These are phyloP conservation scores for Seiridium cupressi DNA, from an alignment of 2,329 filamentous ascomycete genomes.

Conservation along the genomic window DNA sequence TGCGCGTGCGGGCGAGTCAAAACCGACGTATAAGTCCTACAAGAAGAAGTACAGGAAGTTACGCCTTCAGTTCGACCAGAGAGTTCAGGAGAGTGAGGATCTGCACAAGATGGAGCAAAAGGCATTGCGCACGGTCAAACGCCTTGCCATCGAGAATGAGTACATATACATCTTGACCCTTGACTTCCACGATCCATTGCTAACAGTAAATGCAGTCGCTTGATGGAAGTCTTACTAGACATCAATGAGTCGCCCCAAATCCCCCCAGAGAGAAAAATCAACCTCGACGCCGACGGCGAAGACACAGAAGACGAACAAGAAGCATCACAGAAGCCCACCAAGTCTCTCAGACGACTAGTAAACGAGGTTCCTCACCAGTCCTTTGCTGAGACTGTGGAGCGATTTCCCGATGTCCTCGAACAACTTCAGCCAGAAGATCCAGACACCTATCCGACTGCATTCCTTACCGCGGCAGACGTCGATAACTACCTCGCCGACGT, in stretches of 20 bases:
- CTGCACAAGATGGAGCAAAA: slow-evolving; percentile 80
- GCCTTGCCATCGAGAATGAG: slow-evolving; percentile 91
- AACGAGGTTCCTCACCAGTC: slow-evolving; percentile 50
- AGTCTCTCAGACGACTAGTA: slow-evolving; percentile 50
- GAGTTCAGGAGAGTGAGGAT: slow-evolving; percentile 77
- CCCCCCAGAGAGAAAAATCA: slow-evolving; percentile 70
- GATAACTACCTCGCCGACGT: slow-evolving; percentile 71
- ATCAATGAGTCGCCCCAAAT: slow-evolving; percentile 84
- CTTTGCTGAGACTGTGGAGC: slow-evolving; percentile 56
- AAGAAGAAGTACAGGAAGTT: slow-evolving; percentile 97
- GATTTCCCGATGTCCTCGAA: slow-evolving; percentile 56
- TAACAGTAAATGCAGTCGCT: slow-evolving; percentile 57
- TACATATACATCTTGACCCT: slow-evolving; percentile 43
- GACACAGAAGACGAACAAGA: slow-evolving; percentile 38
- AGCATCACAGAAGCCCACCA: slow-evolving; percentile 35
- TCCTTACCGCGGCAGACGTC: slow-evolving; percentile 67
- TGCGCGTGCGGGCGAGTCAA: slow-evolving; percentile 36
- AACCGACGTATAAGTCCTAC: slow-evolving; percentile 63
- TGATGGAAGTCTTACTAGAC: slow-evolving; percentile 85
- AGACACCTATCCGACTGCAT: slow-evolving; percentile 59
- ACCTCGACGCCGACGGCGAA: slow-evolving; percentile 52
- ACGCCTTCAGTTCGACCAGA: slow-evolving; percentile 73
- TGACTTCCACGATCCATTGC: slow-evolving; percentile 11
- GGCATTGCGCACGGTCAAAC: slow-evolving; percentile 76
- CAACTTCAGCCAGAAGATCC: slow-evolving; percentile 50